Evolutionary conservation across 371 early-diverging fungal species (phyloP), one percentile per base, ranked within the genome.

Genomic region (Apophysomyces trapeziformis): DNA sequence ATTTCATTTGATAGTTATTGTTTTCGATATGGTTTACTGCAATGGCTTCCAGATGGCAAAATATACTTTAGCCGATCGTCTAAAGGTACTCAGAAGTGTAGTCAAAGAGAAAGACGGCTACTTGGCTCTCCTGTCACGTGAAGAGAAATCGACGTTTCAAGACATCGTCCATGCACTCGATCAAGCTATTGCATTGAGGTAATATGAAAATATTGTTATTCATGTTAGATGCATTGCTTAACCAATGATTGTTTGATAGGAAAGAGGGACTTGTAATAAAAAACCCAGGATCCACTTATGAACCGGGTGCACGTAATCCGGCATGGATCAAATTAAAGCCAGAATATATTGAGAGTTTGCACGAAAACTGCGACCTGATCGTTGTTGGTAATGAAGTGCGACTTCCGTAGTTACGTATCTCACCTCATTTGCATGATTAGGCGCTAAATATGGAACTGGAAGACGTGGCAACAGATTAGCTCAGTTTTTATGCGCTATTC

Each of bases 251-350:
- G 32, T 26, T 26, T 26, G 16, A n/a, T 58, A 77, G 84, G 37
- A 73, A 83, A 60, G 89, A 89, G 71, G 89, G 89, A 0, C 72
- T 93, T 44, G 85, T 92, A 35, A 71, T 93, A 43, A 93, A 93
- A 66, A 83, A 89, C 60, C 91, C 89, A 6, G 66, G 58, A 6
- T 81, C 87, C 0, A 41, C 57, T 0, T 93, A 93, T 76, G 59
- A 74, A 7, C 78, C 87, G 4, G 84, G 84, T 45, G 83, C 80
- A 45, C 77, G 88, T 32, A 73, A 77, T 36, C 69, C 79, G 26
- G 73, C 78, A n/a, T 94, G 94, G 93, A 58, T 93, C 21, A 94
- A 94, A 63, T 67, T 91, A 32, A 93, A 93, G 64, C 90, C 94
- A 0, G 90, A 90, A 32, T 93, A 91, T 63, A 77, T 92, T 36